These are phyloP conservation scores for Nissolia schottii DNA, from an alignment of 306 rosid genomes.

Conservation along the genomic window DNA sequence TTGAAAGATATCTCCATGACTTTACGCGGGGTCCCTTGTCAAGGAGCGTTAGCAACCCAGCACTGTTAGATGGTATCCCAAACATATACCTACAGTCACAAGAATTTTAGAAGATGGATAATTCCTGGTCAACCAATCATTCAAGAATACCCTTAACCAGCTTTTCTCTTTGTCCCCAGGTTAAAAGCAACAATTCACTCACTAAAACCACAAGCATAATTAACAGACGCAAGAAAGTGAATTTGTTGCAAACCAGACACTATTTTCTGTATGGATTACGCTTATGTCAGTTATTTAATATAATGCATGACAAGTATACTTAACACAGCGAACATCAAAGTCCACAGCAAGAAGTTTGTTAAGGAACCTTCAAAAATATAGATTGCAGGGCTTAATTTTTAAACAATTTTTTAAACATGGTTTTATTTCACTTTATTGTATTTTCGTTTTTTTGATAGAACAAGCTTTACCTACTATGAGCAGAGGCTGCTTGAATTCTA, in stretches of 20 bases:
- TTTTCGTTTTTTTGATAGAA: background rate
- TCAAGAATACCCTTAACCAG: background rate
- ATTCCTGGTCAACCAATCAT: conserved; percentile 1
- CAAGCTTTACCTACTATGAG: background rate
- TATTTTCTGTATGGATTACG: background rate
- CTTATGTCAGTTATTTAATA: background rate
- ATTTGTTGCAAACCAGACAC: conserved; percentile 1
- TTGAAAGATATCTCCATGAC: conserved; percentile 80
- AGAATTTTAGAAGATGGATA: background rate
- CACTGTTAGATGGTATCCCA: conserved; percentile 51
- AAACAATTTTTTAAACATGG: background rate
- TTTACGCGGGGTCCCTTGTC: conserved; percentile 53
- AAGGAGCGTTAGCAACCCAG: conserved; percentile 76
- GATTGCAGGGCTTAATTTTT: background rate
- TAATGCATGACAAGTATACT: background rate
- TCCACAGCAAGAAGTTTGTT: background rate
- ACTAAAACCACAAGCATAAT: background rate
- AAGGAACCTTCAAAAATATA: background rate
- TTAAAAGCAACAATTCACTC: background rate
- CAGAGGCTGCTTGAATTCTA: background rate
- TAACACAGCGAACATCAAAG: background rate
- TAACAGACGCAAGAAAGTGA: background rate
- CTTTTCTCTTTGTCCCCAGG: background rate
- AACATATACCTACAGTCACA: conserved; percentile 58
- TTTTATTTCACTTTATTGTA: too few relatives aligned